phyloP scores from a whole-genome alignment of 306 rosid species.

The Rubus parviflorus region DNA sequence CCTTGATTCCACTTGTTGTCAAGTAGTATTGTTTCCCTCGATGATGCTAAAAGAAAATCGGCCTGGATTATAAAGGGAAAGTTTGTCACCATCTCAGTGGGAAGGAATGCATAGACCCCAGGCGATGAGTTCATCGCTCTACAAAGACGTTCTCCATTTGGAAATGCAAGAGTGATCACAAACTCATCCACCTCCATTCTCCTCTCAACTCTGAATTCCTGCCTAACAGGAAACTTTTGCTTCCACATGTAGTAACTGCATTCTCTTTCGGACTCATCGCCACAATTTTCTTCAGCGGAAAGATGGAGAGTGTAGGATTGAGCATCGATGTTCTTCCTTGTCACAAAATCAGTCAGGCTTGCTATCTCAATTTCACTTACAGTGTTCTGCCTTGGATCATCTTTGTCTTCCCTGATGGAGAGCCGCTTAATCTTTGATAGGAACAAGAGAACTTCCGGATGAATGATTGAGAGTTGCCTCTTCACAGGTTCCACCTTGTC shows the following conservation, averaged over 20 bases:
- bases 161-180: conserved; percentile 61
- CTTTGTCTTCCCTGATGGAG: conserved; percentile 51
- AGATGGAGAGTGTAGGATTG: conserved; percentile 66
- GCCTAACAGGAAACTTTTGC: conserved; percentile 58
- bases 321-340: conserved; percentile 61
- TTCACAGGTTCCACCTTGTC: conserved; percentile 65
- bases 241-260: conserved; percentile 67
- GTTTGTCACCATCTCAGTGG: conserved; percentile 69
- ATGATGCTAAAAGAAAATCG: conserved; percentile 68
- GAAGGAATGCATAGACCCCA: conserved; percentile 71
- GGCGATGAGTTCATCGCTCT: conserved; percentile 38
- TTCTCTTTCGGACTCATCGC: conserved; percentile 16
- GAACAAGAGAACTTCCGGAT: conserved; percentile 64
- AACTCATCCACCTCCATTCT: conserved; percentile 54
- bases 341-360: conserved; percentile 42
- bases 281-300: conserved; percentile 31
- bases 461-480: conserved; percentile 60
- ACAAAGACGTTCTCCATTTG: conserved; percentile 44
- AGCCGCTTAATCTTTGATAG: conserved; percentile 63
- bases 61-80: conserved; percentile 78
- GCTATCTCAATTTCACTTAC: conserved; percentile 49
- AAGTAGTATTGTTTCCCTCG: conserved; percentile 65
- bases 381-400: conserved; percentile 35
- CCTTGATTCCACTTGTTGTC: conserved; percentile 77
- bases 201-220: conserved; percentile 43